These are phyloP conservation scores for Globomyces pollinis-pini DNA, from an alignment of 192 early-diverging fungal genomes.

Conservation along the genomic window DNA sequence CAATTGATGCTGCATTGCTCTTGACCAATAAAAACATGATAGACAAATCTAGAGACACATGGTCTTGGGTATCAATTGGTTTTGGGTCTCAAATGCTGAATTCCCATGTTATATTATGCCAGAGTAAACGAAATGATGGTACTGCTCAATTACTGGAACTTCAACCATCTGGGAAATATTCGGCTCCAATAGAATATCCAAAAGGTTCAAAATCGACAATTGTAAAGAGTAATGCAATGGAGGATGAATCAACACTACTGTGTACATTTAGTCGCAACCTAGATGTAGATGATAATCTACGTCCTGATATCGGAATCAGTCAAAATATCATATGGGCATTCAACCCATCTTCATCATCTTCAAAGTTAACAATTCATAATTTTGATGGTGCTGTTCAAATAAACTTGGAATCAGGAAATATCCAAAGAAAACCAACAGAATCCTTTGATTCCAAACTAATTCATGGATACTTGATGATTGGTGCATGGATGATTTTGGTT, in stretches of 20 bases:
- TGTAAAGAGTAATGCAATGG: too few relatives aligned
- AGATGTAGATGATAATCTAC: neutral
- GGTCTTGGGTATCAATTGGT: slow-evolving; percentile 15
- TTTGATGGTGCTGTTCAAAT: neutral
- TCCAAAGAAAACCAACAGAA: slow-evolving; percentile 13
- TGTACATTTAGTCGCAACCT: neutral
- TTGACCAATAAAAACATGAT: too few relatives aligned
- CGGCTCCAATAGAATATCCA: neutral
- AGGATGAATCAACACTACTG: neutral
- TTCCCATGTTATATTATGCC: too few relatives aligned
- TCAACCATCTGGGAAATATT: neutral
- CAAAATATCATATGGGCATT: slow-evolving; percentile 29
- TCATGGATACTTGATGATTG: slow-evolving; percentile 31
- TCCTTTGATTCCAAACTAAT: too few relatives aligned
- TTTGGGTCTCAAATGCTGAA: slow-evolving; percentile 33
- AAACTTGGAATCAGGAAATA: neutral
- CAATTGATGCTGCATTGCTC: too few relatives aligned
- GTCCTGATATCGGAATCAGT: neutral
- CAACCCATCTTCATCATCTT: slow-evolving; percentile 26
- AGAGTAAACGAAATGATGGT: too few relatives aligned
- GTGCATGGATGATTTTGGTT: slow-evolving; percentile 29
- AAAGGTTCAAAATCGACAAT: too few relatives aligned
- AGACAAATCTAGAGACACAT: too few relatives aligned
- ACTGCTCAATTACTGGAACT: neutral
- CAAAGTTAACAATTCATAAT: slow-evolving; percentile 14